A percentile compares a stretch with the other conserved stretches of the same genome.
Conservation (phyloP, 2,329 filamentous ascomycete species). For the Colletotrichum sublineola region DNA sequence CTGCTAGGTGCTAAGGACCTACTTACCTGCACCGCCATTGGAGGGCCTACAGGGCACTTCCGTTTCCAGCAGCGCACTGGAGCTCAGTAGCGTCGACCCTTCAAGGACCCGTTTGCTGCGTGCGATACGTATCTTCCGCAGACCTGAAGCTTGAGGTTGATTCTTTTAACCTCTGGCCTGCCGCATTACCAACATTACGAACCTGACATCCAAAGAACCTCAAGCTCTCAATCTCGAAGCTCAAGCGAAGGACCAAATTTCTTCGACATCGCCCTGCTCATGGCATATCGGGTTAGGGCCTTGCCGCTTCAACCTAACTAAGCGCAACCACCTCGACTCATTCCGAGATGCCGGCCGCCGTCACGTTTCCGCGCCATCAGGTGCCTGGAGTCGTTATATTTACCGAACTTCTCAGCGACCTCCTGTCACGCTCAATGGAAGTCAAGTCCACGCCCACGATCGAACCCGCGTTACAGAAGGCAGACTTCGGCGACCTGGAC, state of each 20-base stretch:
- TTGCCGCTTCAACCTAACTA: background rate
- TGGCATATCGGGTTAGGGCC: slow-evolving; percentile 11
- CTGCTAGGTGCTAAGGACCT: background rate
- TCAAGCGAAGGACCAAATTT: background rate
- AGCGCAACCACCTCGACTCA: slow-evolving; percentile 18
- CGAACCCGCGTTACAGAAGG: slow-evolving; percentile 81
- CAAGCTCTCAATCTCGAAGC: background rate
- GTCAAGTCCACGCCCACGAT: slow-evolving; percentile 72
- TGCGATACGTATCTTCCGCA: slow-evolving; percentile 5
- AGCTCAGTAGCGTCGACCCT: background rate
- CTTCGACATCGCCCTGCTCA: background rate
- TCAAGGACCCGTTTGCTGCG: slow-evolving; percentile 3
- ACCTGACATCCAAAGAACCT: background rate
- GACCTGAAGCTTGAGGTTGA: slow-evolving; percentile 19
- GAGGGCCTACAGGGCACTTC: slow-evolving; percentile 1
- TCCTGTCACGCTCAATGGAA: slow-evolving; percentile 70
- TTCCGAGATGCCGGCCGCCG: slow-evolving; percentile 62
- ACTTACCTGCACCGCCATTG: background rate
- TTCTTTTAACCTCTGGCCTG: slow-evolving; percentile 19
- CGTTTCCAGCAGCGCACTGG: background rate
- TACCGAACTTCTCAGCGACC: slow-evolving; percentile 64
- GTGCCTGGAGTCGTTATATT: slow-evolving; percentile 68
- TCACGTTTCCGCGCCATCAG: slow-evolving; percentile 60
- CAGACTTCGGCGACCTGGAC: slow-evolving; percentile 69
- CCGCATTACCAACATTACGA: background rate